A percentile compares a stretch with the other conserved stretches of the same genome.
Conservation (phyloP, 2,329 filamentous ascomycete genomes). For the Stachybotrys elegans region DNA sequence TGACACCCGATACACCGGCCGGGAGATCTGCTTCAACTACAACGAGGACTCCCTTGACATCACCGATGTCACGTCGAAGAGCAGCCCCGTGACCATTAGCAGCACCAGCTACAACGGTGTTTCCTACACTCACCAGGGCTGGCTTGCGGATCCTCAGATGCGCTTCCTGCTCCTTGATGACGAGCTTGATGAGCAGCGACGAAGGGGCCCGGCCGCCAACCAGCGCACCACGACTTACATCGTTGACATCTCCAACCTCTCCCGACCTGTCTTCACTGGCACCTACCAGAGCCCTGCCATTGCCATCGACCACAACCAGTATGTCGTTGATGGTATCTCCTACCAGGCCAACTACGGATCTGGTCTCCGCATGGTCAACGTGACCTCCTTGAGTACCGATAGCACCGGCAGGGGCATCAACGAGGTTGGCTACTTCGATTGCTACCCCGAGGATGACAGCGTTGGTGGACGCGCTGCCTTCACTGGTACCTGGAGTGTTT, state of each 20-base stretch:
- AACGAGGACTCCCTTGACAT: conserved; percentile 45
- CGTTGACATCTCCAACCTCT: conserved; percentile 37
- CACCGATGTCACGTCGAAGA: conserved; percentile 39
- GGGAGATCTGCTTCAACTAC: conserved; percentile 48
- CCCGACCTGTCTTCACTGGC: conserved; percentile 32
- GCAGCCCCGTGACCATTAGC: conserved; percentile 38
- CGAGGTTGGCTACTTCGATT: conserved; percentile 41
- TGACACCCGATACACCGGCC: conserved; percentile 31
- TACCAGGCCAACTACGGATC: conserved; percentile 44
- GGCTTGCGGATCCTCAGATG: conserved; percentile 38
- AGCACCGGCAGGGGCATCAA: conserved; percentile 31
- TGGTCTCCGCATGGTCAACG: conserved; percentile 34
- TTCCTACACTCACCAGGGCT: conserved; percentile 52
- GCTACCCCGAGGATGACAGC: conserved; percentile 40
- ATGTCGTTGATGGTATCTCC: conserved; percentile 33
- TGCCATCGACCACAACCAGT: conserved; percentile 43
- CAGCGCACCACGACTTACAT: conserved; percentile 44
- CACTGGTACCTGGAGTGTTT: conserved; percentile 40
- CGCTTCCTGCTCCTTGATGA: conserved; percentile 45
- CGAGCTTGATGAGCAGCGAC: conserved; percentile 45
- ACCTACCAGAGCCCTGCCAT: conserved; percentile 32
- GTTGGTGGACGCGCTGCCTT: conserved; percentile 38
- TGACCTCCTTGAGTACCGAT: conserved; percentile 24
- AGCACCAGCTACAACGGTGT: conserved; percentile 48
- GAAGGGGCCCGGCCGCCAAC: conserved; percentile 28